Percentiles rank a stretch among this genome's conserved stretches.
These are phyloP conservation scores for Elsinoe fawcettii DNA, from an alignment of 2,329 filamentous ascomycete species.

Conservation along the genomic window DNA sequence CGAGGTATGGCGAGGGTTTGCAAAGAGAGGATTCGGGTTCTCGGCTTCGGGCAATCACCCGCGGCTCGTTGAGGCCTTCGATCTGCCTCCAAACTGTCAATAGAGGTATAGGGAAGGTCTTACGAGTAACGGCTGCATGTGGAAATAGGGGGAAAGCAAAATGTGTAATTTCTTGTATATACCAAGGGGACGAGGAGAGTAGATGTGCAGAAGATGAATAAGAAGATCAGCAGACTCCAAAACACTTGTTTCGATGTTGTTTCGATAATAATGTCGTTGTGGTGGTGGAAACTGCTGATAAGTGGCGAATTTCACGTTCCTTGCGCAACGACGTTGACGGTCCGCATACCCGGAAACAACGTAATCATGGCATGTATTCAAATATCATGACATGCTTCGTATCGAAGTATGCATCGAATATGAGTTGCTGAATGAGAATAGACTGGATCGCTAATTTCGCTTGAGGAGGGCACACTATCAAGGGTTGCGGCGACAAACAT, in stretches of 20 bases:
- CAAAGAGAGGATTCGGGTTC: constrained; percentile 47
- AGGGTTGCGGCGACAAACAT: too few relatives aligned
- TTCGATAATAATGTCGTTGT: neutral
- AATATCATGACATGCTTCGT: too few relatives aligned
- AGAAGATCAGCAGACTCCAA: neutral
- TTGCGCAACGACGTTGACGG: too few relatives aligned
- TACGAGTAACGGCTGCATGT: constrained; percentile 1
- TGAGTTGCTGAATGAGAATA: too few relatives aligned
- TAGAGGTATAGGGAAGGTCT: neutral
- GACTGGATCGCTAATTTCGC: too few relatives aligned
- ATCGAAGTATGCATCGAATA: too few relatives aligned
- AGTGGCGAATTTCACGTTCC: too few relatives aligned
- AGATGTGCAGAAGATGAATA: neutral
- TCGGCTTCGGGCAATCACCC: constrained; percentile 20
- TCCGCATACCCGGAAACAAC: too few relatives aligned
- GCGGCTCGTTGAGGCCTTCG: neutral
- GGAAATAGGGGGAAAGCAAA: neutral
- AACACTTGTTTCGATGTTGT: neutral
- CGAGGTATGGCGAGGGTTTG: constrained; percentile 50
- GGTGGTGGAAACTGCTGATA: too few relatives aligned
- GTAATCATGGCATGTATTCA: too few relatives aligned
- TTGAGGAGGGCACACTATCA: too few relatives aligned
- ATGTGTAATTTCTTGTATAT: constrained; percentile 8
- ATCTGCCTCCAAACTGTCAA: neutral
- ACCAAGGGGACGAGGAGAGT: constrained; percentile 7